phyloP scores from a whole-genome alignment of 768 basidiomycete species.

The Suillus subaureus region DNA sequence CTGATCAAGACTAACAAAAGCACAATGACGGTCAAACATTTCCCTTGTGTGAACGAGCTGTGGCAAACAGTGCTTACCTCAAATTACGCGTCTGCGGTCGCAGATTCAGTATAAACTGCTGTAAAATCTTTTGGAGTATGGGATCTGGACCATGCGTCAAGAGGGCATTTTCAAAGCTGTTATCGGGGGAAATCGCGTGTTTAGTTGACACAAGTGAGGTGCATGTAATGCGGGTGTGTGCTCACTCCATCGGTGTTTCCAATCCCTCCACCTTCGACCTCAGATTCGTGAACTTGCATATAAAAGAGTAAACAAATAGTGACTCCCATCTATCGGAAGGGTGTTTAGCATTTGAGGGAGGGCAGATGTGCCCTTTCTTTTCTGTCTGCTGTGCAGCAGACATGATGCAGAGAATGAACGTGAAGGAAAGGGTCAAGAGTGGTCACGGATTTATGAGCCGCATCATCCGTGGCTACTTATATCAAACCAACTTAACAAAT shows the following conservation, averaged over 20 bases:
- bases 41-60: constrained; percentile 25
- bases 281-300: constrained; percentile 79
- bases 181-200: constrained; percentile 34
- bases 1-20: constrained; percentile 66
- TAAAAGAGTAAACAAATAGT: constrained; percentile 83
- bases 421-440: constrained; percentile 36
- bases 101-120: constrained; percentile 79
- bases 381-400: constrained; percentile 36
- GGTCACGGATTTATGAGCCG: constrained; percentile 36
- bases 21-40: constrained; percentile 36
- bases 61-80: constrained; percentile 59
- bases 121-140: constrained; percentile 72
- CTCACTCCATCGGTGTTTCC: constrained; percentile 84
- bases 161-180: constrained; percentile 79
- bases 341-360: constrained; percentile 65
- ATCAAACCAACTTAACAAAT: constrained; percentile 37
- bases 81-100: constrained; percentile 89
- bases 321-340: constrained; percentile 87
- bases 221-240: constrained; percentile 29
- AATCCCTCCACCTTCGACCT: constrained; percentile 77
- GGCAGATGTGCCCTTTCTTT: constrained; percentile 56
- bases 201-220: constrained; percentile 24
- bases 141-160: constrained; percentile 71
- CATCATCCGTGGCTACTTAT: constrained; percentile 40
- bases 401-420: constrained; percentile 41